Evolutionary conservation across 1,284 basidiomycete species (phyloP), one percentile per base, ranked within the genome.

Genomic region (Ustilago xerochloae): DNA sequence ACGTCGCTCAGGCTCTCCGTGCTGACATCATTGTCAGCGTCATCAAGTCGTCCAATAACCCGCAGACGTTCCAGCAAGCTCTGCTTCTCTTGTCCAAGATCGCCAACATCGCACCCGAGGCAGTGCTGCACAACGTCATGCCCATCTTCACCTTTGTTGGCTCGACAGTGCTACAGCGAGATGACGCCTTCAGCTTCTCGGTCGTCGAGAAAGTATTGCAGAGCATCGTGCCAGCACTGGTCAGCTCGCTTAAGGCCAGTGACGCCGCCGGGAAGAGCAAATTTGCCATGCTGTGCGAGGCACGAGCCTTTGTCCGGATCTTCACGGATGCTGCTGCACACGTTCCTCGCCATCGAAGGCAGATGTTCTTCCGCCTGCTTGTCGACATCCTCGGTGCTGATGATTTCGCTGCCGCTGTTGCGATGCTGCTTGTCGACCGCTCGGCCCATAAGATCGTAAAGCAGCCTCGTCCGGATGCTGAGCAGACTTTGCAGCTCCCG

Each of bases 91-190:
- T 97, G 84, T 91, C 94, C 3, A 91, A 88, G 68, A 86, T 99
- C 52, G 92, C 94, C 1, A 89, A 90, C 30, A 87, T 98, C 45
- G 90, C 91, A 0, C 94, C 95, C 0, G 93, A 96, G 63, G 91
- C 93, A 8, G 93, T 97, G 15, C 87, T 98, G 29, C 93, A 93
- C 84, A 94, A 97, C 79, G 89, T 97, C 65, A 98, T 99, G 94
- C 95, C 97, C 6, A 91, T 99, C 61, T 98, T 99, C 86, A 98
- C 96, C 0, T 99, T 98, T 86, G 97, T 99, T 91, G 96, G 97
- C 28, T 92, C 93, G 8, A 94, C 94, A 64, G 91, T 98, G 22
- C 91, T 99, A 86, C 94, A 97, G 84, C 89, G 95, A 46, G 97
- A 99, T 81, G 97, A 99, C 83, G 90, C 92, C 0, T 96, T 95